Evolutionary conservation across 2,329 filamentous ascomycete genomes (phyloP).

Genomic region (Dryadomyces quercivorus): DNA sequence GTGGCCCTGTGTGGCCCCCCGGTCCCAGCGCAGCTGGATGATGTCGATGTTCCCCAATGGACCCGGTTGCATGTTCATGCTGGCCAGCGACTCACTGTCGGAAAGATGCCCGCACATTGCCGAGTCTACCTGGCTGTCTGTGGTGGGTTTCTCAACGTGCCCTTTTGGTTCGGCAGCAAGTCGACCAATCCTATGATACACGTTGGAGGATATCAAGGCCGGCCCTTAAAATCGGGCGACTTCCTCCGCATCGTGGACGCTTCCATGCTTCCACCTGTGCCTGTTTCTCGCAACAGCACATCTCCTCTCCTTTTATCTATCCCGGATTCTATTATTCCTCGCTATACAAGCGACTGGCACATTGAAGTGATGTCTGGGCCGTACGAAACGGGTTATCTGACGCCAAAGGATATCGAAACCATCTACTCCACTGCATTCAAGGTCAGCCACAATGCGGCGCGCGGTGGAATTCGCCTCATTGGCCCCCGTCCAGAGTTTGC

Average conservation of each 20-base stretch:
- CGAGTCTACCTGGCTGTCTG: conserved; percentile 46
- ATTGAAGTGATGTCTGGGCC: conserved; percentile 21
- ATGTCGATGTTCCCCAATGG: conserved; percentile 39
- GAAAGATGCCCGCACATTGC: conserved; percentile 18
- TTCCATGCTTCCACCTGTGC: background rate
- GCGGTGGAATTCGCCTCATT: conserved; percentile 5
- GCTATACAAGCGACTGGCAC: background rate
- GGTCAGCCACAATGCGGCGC: conserved; percentile 3
- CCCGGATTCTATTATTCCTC: background rate
- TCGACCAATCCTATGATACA: conserved; percentile 41
- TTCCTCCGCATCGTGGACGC: conserved; percentile 29
- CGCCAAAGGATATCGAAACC: conserved; percentile 10
- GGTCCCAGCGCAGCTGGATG: conserved; percentile 39
- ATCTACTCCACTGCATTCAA: conserved; percentile 3
- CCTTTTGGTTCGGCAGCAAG: conserved; percentile 45
- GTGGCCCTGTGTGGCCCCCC: conserved; percentile 45
- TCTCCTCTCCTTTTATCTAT: background rate
- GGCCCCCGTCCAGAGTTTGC: conserved; percentile 3
- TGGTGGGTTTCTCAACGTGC: conserved; percentile 25
- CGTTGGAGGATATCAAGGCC: conserved; percentile 46
- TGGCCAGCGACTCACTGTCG: background rate
- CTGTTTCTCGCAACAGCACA: too few species aligned
- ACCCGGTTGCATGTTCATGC: conserved; percentile 30
- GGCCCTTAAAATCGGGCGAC: conserved; percentile 40
- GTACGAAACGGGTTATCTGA: conserved; percentile 19